phyloP scores from a whole-genome alignment of 202 grass and related monocot species.

The Elaeis oleifera region DNA sequence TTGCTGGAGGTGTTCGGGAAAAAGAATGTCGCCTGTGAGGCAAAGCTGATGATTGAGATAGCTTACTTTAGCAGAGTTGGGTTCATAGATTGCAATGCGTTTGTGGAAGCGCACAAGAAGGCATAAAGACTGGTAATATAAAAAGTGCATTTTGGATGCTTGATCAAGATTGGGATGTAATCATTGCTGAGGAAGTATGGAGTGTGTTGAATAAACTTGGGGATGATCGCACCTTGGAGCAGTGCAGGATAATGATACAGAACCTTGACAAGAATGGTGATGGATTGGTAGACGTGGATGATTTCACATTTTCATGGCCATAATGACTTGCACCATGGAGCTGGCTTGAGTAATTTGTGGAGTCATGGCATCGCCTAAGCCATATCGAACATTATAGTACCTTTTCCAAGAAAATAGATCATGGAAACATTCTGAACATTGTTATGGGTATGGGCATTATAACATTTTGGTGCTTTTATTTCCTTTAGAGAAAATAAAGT shows the following conservation, averaged over 20 bases:
- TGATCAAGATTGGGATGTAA: slow-evolving; percentile 24
- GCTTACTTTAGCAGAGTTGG: slow-evolving; percentile 48
- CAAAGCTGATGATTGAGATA: slow-evolving; percentile 36
- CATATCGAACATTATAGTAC: too few relatives aligned
- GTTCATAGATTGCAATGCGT: slow-evolving; percentile 49
- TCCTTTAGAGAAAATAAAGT: too few relatives aligned
- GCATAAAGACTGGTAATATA: slow-evolving; percentile 45
- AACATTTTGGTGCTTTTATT: too few relatives aligned
- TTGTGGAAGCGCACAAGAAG: slow-evolving; percentile 62
- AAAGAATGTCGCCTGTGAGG: slow-evolving; percentile 14
- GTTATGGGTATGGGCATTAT: too few relatives aligned
- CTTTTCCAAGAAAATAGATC: too few relatives aligned
- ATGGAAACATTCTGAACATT: too few relatives aligned
- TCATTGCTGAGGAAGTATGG: slow-evolving; percentile 52
- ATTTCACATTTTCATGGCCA: slow-evolving; percentile 42
- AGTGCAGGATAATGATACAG: slow-evolving; percentile 54
- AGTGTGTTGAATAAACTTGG: slow-evolving; percentile 36
- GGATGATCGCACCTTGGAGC: slow-evolving; percentile 33
- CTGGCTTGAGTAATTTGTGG: slow-evolving; percentile 15
- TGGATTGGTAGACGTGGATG: slow-evolving; percentile 61
- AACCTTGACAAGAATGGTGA: slow-evolving; percentile 38
- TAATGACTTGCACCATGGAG: slow-evolving; percentile 71
- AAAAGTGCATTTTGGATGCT: slow-evolving; percentile 53
- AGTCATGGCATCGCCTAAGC: too few relatives aligned
- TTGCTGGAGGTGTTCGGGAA: slow-evolving; percentile 36